Evolutionary conservation across 345 rosid species (phyloP).

Genomic region (Xanthoceras sorbifolium): DNA sequence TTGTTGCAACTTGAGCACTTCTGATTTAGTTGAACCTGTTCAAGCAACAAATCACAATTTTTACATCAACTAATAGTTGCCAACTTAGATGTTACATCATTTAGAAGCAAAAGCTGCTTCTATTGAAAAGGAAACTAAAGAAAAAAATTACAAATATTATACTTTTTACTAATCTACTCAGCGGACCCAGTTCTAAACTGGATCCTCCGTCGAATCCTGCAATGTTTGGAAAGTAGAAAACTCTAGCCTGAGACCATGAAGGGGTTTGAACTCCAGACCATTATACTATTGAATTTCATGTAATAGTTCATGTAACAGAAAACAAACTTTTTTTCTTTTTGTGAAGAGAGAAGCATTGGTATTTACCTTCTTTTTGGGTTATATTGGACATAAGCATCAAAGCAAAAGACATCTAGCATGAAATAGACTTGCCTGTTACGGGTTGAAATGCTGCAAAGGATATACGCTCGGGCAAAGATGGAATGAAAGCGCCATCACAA

Average conservation of each 20-base stretch:
- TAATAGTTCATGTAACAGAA: background rate
- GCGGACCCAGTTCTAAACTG: no score
- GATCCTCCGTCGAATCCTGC: no score
- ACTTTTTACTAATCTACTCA: no score
- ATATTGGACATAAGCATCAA: background rate
- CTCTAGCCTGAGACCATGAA: no score
- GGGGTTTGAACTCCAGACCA: no score
- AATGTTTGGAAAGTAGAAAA: no score
- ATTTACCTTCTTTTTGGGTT: no score
- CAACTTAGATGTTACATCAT: background rate
- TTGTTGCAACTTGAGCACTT: slow-evolving; percentile 58
- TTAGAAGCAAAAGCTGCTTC: background rate
- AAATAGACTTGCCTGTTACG: slow-evolving; percentile 46
- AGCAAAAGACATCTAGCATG: background rate
- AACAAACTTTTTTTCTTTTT: no score
- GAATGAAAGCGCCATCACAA: slow-evolving; percentile 58
- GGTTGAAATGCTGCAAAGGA: slow-evolving; percentile 76
- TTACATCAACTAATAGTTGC: background rate
- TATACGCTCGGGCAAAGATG: slow-evolving; percentile 60
- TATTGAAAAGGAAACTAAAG: background rate
- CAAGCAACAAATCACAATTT: slow-evolving; percentile 8
- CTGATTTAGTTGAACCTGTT: slow-evolving; percentile 63
- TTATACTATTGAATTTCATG: background rate
- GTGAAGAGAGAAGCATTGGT: no score
- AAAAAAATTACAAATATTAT: background rate